phyloP scores from a whole-genome alignment of 2,329 filamentous ascomycete genomes.

The Verruconis gallopava region DNA sequence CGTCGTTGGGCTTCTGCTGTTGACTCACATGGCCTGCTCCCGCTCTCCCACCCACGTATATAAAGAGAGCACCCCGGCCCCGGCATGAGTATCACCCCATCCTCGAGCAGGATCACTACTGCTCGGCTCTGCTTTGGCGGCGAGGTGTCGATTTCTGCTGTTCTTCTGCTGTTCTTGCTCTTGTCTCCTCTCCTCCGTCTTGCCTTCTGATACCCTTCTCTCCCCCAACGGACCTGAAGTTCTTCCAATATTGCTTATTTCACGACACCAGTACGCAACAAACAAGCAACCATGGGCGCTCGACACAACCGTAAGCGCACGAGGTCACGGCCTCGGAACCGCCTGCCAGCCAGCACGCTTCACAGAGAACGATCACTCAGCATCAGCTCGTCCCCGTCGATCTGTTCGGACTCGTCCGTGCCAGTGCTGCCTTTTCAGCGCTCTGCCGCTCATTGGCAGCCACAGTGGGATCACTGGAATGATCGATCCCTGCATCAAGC shows the following conservation, averaged over 20 bases:
- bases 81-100: too few species aligned
- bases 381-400: constrained; percentile 17
- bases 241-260: too few species aligned
- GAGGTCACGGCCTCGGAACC: constrained; percentile 28
- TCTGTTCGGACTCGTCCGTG: constrained; percentile 19
- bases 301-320: constrained; percentile 32
- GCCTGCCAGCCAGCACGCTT: constrained; percentile 19
- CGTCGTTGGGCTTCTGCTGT: too few species aligned
- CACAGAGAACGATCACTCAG: constrained; percentile 12
- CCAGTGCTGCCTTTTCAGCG: constrained; percentile 11
- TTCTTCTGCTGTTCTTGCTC: too few species aligned
- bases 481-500: constrained; percentile 18
- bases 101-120: neutral
- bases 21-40: too few species aligned
- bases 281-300: too few species aligned
- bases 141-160: neutral
- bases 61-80: too few species aligned
- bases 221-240: too few species aligned
- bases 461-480: constrained; percentile 26
- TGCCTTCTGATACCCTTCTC: too few species aligned
- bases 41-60: too few species aligned
- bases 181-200: too few species aligned
- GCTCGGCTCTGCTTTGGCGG: neutral
- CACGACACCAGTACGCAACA: too few species aligned
- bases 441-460: constrained; percentile 22